Base-by-base conservation (phyloP, 2,329 filamentous ascomycete species). In the Nigrospora sphaerica region DNA sequence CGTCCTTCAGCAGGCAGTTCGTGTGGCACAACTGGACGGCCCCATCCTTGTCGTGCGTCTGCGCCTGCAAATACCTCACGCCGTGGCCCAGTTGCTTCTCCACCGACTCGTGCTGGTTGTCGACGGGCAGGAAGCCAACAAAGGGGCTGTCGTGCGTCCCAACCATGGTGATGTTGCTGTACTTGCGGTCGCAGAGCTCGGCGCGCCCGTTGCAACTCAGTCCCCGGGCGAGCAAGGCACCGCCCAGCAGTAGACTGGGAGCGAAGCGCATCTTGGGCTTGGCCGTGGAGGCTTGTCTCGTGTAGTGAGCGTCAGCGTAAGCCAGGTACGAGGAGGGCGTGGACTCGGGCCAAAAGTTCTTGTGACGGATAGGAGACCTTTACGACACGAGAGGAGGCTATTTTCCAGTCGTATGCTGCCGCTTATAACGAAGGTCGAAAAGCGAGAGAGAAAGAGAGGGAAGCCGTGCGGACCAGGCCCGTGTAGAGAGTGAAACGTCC, bases 71-170 rank as follows among this genome's bases (percentile, higher is more conserved):
- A 52, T 81, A 81, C 18, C 83, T 76, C 36, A 86, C 74, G 14
- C 83, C 83, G 32, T 77, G 66, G 44, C 77, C 64, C 11, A 87
- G 69, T 57, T 86, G 82, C 2, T 67, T 64, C 19, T 72, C 73
- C 19, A 82, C 73, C 6, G 74, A 71, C 43, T 80, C 69, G 50
- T 78, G 75, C 58, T 87, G 83, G 62, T 85, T 83, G 49, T 83
- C 65, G 47, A 71, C 63, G 1, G 71, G 70, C 10, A 72, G 55
- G 43, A 68, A 53, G 36, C 83, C 80, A 36, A 83, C 74, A 56
- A 86, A 86, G 34, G 80, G 74, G 13, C 75, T 77, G 65, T 87
- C 75, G 64, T 87, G 84, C 7, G 83, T 72, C 19, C 81, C 84
- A 16, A 83, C 65, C 48, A 78, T 75, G n/a, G 76, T 76, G 45